phyloP scores from a whole-genome alignment of 2,329 filamentous ascomycete genomes.

The Cadophora luteo-olivacea region DNA sequence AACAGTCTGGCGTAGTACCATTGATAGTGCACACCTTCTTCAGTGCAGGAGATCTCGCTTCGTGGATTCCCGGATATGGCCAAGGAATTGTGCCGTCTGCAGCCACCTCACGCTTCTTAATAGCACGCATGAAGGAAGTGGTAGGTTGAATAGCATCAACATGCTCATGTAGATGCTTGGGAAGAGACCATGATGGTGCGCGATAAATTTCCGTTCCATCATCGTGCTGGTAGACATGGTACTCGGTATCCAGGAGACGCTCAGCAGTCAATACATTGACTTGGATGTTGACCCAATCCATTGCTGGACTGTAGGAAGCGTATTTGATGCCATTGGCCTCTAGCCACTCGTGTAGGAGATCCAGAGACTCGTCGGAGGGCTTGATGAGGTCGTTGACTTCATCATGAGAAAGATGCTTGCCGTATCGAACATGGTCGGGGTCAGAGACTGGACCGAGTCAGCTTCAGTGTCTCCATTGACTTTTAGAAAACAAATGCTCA shows the following conservation, averaged over 20 bases:
- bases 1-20: slow-evolving; percentile 35
- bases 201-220: slow-evolving; percentile 60
- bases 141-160: slow-evolving; percentile 67
- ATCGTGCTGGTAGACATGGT: slow-evolving; percentile 58
- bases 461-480: neutral
- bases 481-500: neutral
- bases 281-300: slow-evolving; percentile 62
- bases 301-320: slow-evolving; percentile 56
- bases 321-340: slow-evolving; percentile 56
- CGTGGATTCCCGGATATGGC: slow-evolving; percentile 21
- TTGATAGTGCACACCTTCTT: slow-evolving; percentile 67
- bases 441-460: slow-evolving; percentile 52
- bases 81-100: neutral
- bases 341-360: slow-evolving; percentile 63
- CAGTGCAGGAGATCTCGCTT: slow-evolving; percentile 17
- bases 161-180: slow-evolving; percentile 60
- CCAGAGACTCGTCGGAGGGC: slow-evolving; percentile 57
- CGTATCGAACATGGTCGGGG: slow-evolving; percentile 59
- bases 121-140: slow-evolving; percentile 60
- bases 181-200: slow-evolving; percentile 63
- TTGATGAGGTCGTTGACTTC: slow-evolving; percentile 60
- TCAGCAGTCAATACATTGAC: slow-evolving; percentile 59
- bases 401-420: slow-evolving; percentile 56
- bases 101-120: slow-evolving; percentile 9
- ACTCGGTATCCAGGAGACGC: slow-evolving; percentile 58